Conservation (phyloP, 2,329 filamentous ascomycete genomes). For the Venturia carpophila region DNA sequence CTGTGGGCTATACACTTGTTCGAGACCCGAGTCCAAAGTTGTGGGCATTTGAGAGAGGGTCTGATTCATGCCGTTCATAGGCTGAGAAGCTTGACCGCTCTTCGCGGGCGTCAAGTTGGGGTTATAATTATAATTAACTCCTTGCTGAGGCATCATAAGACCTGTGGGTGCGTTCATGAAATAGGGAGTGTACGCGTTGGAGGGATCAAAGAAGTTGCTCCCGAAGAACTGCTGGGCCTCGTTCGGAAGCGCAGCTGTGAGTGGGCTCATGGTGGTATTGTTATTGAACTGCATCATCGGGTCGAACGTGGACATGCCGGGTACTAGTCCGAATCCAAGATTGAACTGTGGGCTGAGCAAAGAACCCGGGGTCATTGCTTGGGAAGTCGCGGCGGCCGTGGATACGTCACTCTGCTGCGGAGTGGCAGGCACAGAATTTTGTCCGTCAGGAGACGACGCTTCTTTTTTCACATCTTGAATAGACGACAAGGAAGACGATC, state of each 20-base stretch:
- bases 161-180: slow-evolving; percentile 14
- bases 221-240: slow-evolving; percentile 17
- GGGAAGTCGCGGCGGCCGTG: not conserved
- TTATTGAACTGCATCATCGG: slow-evolving; percentile 8
- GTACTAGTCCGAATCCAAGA: not conserved
- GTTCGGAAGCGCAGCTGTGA: slow-evolving; percentile 6
- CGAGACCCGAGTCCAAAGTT: not conserved
- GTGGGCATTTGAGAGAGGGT: slow-evolving; percentile 11
- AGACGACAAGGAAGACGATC: not conserved
- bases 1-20: not conserved
- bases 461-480: not conserved
- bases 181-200: not conserved
- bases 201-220: slow-evolving; percentile 10
- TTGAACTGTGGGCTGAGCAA: slow-evolving; percentile 5
- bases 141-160: slow-evolving; percentile 3
- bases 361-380: not conserved
- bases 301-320: slow-evolving; percentile 15
- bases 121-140: slow-evolving; percentile 11
- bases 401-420: not conserved
- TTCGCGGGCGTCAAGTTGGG: slow-evolving; percentile 4
- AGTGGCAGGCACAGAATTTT: not conserved
- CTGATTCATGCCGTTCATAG: slow-evolving; percentile 15
- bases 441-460: not conserved
- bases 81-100: not conserved
- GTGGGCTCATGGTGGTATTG: slow-evolving; percentile 7